These are phyloP conservation scores for Tetrapisispora taiwanensis DNA, from an alignment of 805 yeast species.

Conservation along the genomic window DNA sequence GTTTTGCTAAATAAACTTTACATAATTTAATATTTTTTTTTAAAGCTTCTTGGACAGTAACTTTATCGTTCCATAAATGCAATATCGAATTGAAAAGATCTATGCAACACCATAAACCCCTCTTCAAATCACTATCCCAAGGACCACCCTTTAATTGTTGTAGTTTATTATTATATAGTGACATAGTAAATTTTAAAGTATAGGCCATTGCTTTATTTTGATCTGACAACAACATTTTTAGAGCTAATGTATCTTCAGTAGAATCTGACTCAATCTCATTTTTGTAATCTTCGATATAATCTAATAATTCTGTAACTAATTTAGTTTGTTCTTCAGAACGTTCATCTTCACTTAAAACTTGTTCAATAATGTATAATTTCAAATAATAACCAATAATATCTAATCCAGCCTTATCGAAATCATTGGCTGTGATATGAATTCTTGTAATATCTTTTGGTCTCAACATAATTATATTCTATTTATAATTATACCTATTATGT, in stretches of 20 bases:
- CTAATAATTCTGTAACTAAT: constrained; percentile 54
- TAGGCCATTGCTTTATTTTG: constrained; percentile 48
- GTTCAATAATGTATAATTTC: constrained; percentile 58
- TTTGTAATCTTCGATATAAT: constrained; percentile 56
- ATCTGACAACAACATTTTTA: constrained; percentile 41
- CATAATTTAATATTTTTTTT: constrained; percentile 21
- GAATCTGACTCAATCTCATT: constrained; percentile 19
- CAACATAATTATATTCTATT: not conserved
- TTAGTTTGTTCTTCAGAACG: constrained; percentile 44
- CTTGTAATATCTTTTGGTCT: constrained; percentile 4
- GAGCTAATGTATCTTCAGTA: constrained; percentile 26
- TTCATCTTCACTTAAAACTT: constrained; percentile 55
- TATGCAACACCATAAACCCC: constrained; percentile 27
- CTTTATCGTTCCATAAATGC: constrained; percentile 17
- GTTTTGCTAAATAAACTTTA: constrained; percentile 20
- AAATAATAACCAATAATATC: constrained; percentile 25
- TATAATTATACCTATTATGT: no score
- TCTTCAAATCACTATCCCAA: constrained; percentile 27
- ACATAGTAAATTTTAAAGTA: constrained; percentile 46
- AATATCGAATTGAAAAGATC: constrained; percentile 17
- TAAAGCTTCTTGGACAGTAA: constrained; percentile 6
- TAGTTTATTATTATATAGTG: constrained; percentile 43
- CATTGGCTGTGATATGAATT: constrained; percentile 14
- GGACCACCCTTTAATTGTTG: constrained; percentile 38
- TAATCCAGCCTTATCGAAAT: constrained; percentile 19